phyloP scores from a whole-genome alignment of 352 stramenopile genomes.

The Pythium utonaiense region DNA sequence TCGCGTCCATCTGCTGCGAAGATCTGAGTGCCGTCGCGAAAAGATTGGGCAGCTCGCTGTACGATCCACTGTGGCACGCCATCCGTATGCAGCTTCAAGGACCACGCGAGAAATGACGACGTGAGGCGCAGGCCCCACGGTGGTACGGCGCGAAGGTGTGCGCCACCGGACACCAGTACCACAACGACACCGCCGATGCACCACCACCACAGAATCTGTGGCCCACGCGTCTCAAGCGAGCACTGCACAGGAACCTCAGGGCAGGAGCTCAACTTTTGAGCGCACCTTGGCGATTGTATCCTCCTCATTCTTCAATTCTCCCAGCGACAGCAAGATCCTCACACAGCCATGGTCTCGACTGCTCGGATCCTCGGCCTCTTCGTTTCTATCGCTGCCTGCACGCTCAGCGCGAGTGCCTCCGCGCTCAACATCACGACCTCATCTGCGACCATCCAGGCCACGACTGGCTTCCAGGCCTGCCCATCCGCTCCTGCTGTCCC shows the following conservation, averaged over 20 bases:
- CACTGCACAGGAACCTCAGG: background rate
- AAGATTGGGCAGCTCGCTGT: background rate
- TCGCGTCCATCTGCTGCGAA: background rate
- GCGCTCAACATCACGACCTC: conserved; percentile 30
- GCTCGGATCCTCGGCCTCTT: background rate
- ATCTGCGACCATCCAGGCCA: background rate
- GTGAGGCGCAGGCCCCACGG: background rate
- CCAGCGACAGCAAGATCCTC: background rate
- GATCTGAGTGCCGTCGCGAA: background rate
- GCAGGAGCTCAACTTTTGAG: no score
- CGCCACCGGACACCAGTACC: background rate
- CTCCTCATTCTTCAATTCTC: background rate
- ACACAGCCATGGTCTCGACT: background rate
- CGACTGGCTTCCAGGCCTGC: conserved; percentile 18
- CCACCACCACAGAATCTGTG: background rate
- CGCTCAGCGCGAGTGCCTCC: conserved; percentile 11
- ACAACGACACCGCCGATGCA: background rate
- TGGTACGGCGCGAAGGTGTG: background rate
- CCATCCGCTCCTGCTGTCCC: conserved; percentile 35
- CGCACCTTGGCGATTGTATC: no score
- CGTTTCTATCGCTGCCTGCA: background rate
- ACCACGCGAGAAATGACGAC: background rate
- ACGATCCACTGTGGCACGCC: background rate
- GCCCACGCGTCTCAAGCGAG: background rate
- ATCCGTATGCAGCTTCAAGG: background rate